Conservation (phyloP, 148 eudicot species). For the Fallopia convolvulus region DNA sequence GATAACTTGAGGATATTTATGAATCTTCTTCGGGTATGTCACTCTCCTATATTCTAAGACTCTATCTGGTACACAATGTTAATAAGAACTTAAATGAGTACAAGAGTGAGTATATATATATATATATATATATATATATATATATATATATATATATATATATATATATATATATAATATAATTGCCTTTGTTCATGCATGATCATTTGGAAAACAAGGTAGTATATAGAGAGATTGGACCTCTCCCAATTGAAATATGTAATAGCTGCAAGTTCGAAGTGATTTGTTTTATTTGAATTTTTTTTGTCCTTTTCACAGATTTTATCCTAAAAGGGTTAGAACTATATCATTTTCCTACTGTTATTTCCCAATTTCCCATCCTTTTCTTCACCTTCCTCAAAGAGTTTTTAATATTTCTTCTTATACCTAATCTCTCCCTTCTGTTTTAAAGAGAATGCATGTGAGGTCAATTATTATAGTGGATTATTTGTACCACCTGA, state of each 20-base stretch:
- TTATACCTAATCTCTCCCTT: background rate
- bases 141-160: too few relatives aligned
- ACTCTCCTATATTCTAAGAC: background rate
- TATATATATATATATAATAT: too few relatives aligned
- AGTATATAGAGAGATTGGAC: background rate
- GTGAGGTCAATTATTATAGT: too few relatives aligned
- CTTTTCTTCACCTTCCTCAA: too few relatives aligned
- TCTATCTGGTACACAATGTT: background rate
- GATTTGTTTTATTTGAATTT: background rate
- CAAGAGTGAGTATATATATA: too few relatives aligned
- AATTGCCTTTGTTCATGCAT: background rate
- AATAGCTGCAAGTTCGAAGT: background rate
- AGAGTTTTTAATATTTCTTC: background rate
- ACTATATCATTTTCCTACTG: background rate
- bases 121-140: too few relatives aligned
- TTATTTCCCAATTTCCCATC: background rate
- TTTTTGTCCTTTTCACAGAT: background rate
- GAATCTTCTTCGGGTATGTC: conserved; percentile 72
- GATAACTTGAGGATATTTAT: conserved; percentile 70
- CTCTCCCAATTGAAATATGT: background rate
- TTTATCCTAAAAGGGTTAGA: background rate
- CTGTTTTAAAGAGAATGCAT: too few relatives aligned
- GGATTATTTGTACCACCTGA: background rate
- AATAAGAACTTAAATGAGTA: background rate
- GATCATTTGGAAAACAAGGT: background rate